phyloP scores from a whole-genome alignment of 148 eudicot genomes.

The Spergularia bocconei region DNA sequence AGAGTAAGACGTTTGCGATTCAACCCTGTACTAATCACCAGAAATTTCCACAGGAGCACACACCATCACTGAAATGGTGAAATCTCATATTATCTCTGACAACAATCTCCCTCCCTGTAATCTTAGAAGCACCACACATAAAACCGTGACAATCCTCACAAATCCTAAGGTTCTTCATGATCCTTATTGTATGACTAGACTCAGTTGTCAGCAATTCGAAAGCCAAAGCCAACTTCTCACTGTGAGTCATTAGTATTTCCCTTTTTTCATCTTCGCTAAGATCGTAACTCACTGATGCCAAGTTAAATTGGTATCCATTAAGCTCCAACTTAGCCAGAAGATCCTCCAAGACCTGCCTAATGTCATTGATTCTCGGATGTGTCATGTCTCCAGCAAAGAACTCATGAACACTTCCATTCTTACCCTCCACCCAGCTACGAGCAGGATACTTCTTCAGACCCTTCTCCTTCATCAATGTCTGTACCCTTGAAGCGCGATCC shows the following conservation, averaged over 20 bases:
- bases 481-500: conserved; percentile 41
- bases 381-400: conserved; percentile 55
- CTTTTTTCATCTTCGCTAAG: conserved; percentile 49
- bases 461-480: conserved; percentile 36
- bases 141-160: conserved; percentile 65
- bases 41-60: conserved; percentile 57
- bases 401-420: conserved; percentile 47
- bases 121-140: conserved; percentile 57
- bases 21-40: conserved; percentile 36
- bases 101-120: conserved; percentile 46
- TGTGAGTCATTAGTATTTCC: conserved; percentile 44
- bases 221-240: conserved; percentile 61
- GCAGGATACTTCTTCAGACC: conserved; percentile 54
- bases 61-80: conserved; percentile 55
- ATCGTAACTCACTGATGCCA: conserved; percentile 48
- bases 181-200: conserved; percentile 40
- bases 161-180: conserved; percentile 61
- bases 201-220: conserved; percentile 43
- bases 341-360: conserved; percentile 34
- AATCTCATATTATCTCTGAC: conserved; percentile 63
- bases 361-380: conserved; percentile 43
- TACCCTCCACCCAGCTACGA: conserved; percentile 56
- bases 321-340: conserved; percentile 31
- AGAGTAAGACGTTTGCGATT: background rate
- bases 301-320: conserved; percentile 37